Evolutionary conservation across 768 basidiomycete genomes (phyloP), one percentile per base, ranked within the genome.

Genomic region (Agrocybe praecox): DNA sequence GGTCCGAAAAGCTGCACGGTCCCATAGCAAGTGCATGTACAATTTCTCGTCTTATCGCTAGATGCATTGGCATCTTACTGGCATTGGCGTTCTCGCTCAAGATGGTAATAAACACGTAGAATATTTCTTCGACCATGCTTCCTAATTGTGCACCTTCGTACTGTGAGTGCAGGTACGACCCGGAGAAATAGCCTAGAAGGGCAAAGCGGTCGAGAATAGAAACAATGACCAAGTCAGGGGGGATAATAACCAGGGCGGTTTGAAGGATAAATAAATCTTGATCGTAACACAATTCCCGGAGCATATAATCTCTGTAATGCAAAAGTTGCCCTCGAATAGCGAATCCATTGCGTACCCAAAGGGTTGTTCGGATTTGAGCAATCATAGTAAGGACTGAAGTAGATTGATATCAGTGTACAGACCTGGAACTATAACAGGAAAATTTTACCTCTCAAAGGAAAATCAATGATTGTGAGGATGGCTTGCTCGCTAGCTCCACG

Each of bases 291-390:
- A 94, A 80, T 69, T 99, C 97, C 18, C 96, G 89, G 22, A 98
- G 85, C 83, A 92, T 90, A 71, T 94, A 94, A 69, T 98, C 96
- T 23, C 95, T 89, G 69, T 99, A 99, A 69, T 98, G 96, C 51
- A 96, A 82, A 4, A 95, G 79, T 69, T 98, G 97, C 0, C 95
- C 94, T 1, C 96, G 89, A 62, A 98, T 96, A 15, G 90, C 90
- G 66, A 95, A 92, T 3, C 97, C 97, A 64, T 99, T 99, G 52
- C 96, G 90, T 8, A 97, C 96, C 97, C 97, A 99, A 4, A 98
- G 80, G 0, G 95, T 95, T 0, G 93, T 90, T 22, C 95, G 86
- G 49, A 98, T 94, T 69, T 98, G 97, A 0, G 96, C 94, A 45
- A 96, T 88, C 88, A 96, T 94, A 1, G 88, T 84, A 23, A 95